These are phyloP conservation scores for Cyclospora cayetanensis DNA, from an alignment of 169 alveolate species.

Conservation along the genomic window DNA sequence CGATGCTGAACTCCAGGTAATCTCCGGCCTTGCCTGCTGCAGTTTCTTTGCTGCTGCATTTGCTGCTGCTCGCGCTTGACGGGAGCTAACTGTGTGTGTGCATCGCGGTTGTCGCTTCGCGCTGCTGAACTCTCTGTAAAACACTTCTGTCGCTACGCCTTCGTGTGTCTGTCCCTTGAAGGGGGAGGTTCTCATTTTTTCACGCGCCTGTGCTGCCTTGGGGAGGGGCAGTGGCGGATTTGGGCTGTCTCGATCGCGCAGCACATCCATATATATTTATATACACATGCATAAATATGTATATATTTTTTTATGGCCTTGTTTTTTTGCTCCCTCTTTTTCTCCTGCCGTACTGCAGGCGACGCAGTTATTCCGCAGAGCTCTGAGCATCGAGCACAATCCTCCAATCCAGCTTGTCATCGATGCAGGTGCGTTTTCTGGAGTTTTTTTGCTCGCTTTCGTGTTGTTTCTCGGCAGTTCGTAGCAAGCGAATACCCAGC, in stretches of 20 bases:
- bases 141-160: neutral
- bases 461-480: neutral
- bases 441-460: neutral
- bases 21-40: neutral
- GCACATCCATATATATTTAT: neutral
- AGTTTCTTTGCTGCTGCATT: neutral
- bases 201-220: neutral
- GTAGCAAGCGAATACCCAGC: too few relatives aligned
- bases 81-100: neutral
- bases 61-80: neutral
- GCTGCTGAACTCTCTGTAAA: neutral
- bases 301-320: neutral
- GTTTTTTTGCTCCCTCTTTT: too few relatives aligned
- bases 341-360: conserved; percentile 63
- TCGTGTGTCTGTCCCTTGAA: neutral
- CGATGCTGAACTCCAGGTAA: conserved; percentile 29
- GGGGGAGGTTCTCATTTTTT: neutral
- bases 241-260: too few relatives aligned
- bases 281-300: neutral
- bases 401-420: conserved; percentile 93
- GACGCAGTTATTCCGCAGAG: conserved; percentile 84
- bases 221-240: too few relatives aligned
- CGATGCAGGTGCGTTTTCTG: neutral
- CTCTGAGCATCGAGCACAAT: conserved; percentile 91
- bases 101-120: neutral